Percentiles rank a stretch among this genome's conserved stretches.
phyloP scores from a whole-genome alignment of 208 protist species.

The Spongospora subterranea region DNA sequence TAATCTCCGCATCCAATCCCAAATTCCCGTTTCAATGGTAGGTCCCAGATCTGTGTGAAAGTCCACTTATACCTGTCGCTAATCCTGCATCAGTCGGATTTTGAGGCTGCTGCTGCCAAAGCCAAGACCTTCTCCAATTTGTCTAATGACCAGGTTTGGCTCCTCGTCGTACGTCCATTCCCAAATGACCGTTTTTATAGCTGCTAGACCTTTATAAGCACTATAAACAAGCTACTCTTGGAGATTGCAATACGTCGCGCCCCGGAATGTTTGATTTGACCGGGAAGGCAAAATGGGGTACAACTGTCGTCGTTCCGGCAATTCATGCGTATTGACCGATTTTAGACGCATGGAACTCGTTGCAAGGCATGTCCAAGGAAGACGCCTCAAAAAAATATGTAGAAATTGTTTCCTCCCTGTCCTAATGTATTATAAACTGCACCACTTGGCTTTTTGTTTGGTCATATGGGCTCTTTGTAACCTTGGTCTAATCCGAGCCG shows the following conservation, averaged over 20 bases:
- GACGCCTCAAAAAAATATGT: constrained; percentile 34
- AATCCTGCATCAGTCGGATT: too few species aligned
- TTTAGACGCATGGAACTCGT: neutral
- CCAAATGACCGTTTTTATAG: neutral
- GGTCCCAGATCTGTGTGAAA: too few species aligned
- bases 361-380: constrained; percentile 14
- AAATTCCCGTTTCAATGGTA: too few species aligned
- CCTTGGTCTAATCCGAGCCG: neutral
- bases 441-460: too few species aligned
- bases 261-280: constrained; percentile 18
- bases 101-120: constrained; percentile 42
- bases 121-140: constrained; percentile 22
- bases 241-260: constrained; percentile 16
- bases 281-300: constrained; percentile 7
- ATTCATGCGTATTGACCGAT: neutral
- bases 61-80: too few species aligned
- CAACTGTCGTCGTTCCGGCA: neutral
- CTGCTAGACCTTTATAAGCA: constrained; percentile 48
- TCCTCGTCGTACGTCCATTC: neutral
- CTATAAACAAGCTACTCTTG: constrained; percentile 32
- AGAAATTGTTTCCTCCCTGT: neutral
- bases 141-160: neutral
- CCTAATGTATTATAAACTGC: neutral
- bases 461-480: neutral
- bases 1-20: too few species aligned